Evolutionary conservation across 805 yeast genomes (phyloP), one percentile per base, ranked within the genome.

Genomic region (Wickerhamiella siamensis): DNA sequence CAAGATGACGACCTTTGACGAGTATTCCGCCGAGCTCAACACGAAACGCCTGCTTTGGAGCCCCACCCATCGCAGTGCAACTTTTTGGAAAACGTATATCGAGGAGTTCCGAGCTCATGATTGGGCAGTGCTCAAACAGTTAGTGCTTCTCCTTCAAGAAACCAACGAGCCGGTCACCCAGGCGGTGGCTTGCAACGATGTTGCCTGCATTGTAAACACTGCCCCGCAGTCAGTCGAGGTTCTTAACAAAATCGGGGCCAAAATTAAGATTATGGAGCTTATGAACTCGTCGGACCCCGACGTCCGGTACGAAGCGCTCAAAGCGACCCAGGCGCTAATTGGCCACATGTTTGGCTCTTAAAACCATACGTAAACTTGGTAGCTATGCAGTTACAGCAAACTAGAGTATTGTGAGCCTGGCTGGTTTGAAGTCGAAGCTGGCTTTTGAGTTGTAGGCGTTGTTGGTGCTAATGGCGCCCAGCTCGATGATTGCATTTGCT

Each of bases 241-340:
- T 12, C 59, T 82, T 39, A 68, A 65, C 53, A 63, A 72, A 52
- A 57, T 63, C 48, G 73, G 83, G 53, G 69, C 79, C 49, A 91
- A 91, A 67, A 65, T 80, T 18, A 74, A 75, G 59, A 74, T 91
- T 43, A 88, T 91, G 97, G 72, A 73, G 47, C 68, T 86, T 48
- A 77, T 91, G 75, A 76, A 74, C 54, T 75, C 77, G 44, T 73
- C 78, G 33, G 87, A 86, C 59, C 72, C 87, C 18, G 91, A 83
- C 57, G 87, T 91, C 50, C 83, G 88, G 58, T 91, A 80, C 58
- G 95, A 88, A 66, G 97, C 97, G 2, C 72, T 91, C 56, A 83
- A 83, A 60, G 86, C 96, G 3, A 83, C 95, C n/a, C 98, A 91
- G 66, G 73, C 79, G 43, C 74, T 91, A 53, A 93, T 91, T 41